Conservation (phyloP, 2,329 filamentous ascomycete species). For the Monosporascus ibericus region DNA sequence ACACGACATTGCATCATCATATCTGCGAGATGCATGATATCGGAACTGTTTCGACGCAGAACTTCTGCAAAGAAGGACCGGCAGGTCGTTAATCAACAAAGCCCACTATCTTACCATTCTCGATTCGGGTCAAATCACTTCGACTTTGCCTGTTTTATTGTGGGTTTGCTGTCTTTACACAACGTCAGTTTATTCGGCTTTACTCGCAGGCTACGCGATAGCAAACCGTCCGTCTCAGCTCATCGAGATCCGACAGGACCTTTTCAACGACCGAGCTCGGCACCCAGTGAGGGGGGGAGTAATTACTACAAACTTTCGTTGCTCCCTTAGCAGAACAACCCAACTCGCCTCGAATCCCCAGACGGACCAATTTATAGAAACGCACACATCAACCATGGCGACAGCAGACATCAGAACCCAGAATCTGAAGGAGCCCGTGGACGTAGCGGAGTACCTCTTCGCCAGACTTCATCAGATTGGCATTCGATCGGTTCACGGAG, state of each 20-base stretch:
- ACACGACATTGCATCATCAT: not conserved
- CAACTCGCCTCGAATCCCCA: not conserved
- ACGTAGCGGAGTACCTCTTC: conserved; percentile 65
- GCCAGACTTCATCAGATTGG: conserved; percentile 57
- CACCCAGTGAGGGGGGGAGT: not conserved
- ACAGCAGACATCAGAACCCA: conserved; percentile 34
- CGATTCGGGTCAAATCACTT: not conserved
- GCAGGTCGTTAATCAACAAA: not conserved
- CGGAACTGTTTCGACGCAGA: too few species aligned
- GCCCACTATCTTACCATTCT: not conserved
- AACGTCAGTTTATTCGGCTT: not conserved
- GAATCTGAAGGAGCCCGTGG: conserved; percentile 42
- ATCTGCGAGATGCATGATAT: not conserved
- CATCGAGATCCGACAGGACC: not conserved
- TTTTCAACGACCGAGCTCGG: not conserved
- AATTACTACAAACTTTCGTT: not conserved
- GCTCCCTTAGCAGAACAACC: not conserved
- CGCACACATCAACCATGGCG: conserved; percentile 8
- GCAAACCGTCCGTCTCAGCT: not conserved
- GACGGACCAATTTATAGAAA: not conserved
- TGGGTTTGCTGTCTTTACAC: not conserved
- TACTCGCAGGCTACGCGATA: not conserved
- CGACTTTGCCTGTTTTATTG: too few species aligned
- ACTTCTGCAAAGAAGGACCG: not conserved
- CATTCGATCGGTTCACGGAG: conserved; percentile 58